Base-by-base conservation (phyloP, 2,329 filamentous ascomycete genomes). In the Whalleya microplaca region DNA sequence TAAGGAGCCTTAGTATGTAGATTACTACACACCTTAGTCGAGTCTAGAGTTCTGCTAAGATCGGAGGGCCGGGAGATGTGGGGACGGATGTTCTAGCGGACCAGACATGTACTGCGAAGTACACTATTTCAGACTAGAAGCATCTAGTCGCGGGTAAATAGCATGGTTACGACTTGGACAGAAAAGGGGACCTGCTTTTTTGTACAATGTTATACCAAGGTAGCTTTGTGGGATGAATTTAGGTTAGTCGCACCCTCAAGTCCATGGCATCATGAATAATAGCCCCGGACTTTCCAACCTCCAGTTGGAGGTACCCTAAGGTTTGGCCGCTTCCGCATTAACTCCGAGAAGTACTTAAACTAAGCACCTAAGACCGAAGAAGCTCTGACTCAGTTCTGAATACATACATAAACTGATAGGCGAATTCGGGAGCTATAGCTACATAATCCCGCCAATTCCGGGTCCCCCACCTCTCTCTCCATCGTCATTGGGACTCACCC, bases 301-400 rank as follows among this genome's bases (percentile, higher is more conserved):
- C 9, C 9, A 27, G 9, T 27, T 9, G 23, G 9, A 9, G n/a
- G n/a, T n/a, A n/a, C n/a, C n/a, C n/a, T n/a, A 50, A 14, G 43
- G 40, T 21, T 41, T 48, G 18, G 42, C 42, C 48, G 51, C 51
- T 52, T n/a, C 21, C 5, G 41, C 27, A 53, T 55, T 62, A 62
- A 59, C 54, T 62, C 56, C 59, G 59, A 51, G 4, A 8, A 19
- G 10, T 27, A 27, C 23, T 27, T 27, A 27, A 27, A 9, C 23
- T 9, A 4, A 9, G 12, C 41, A 19, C 12, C 41, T 4, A 5
- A 20, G 7, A 3, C 20, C 19, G 7, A 10, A 19, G 10, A 32
- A 32, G 37, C 10, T 21, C 49, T 10, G 21, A 47, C 41, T 46
- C 52, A 59, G 54, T 44, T 9, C 58, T 55, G 50, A 54, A 18